Conservation (phyloP, 2,329 filamentous ascomycete genomes). For the Ceratocystis variospora region DNA sequence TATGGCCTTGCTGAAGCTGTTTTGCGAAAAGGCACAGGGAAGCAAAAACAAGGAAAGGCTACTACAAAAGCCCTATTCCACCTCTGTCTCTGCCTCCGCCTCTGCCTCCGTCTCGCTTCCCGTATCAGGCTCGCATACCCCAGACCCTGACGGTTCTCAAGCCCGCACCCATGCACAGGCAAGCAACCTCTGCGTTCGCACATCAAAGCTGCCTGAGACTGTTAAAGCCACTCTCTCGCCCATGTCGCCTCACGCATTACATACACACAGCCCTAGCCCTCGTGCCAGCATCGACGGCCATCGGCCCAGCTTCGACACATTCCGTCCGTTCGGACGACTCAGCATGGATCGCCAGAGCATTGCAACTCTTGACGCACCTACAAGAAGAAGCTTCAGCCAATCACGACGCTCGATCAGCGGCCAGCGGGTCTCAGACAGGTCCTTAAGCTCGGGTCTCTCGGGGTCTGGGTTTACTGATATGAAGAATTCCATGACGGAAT, state of each 20-base stretch:
- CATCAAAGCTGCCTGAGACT: constrained; percentile 36
- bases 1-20: constrained; percentile 58
- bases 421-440: constrained; percentile 22
- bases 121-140: neutral
- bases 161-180: constrained; percentile 19
- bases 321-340: constrained; percentile 34
- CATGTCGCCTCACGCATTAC: constrained; percentile 31
- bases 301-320: constrained; percentile 41
- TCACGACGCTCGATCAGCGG: constrained; percentile 39
- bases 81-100: neutral
- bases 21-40: constrained; percentile 43
- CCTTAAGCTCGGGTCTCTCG: neutral
- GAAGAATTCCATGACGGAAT: constrained; percentile 52
- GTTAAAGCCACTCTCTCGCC: constrained; percentile 50
- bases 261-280: constrained; percentile 37
- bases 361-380: constrained; percentile 30
- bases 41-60: constrained; percentile 19
- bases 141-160: neutral
- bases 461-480: constrained; percentile 30
- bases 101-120: neutral
- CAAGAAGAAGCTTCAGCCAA: constrained; percentile 50
- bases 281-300: constrained; percentile 41
- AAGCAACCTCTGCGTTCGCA: constrained; percentile 24
- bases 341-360: constrained; percentile 39
- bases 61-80: constrained; percentile 1